phyloP scores from a whole-genome alignment of 2,329 filamentous ascomycete species.

The Daldinia sp. region DNA sequence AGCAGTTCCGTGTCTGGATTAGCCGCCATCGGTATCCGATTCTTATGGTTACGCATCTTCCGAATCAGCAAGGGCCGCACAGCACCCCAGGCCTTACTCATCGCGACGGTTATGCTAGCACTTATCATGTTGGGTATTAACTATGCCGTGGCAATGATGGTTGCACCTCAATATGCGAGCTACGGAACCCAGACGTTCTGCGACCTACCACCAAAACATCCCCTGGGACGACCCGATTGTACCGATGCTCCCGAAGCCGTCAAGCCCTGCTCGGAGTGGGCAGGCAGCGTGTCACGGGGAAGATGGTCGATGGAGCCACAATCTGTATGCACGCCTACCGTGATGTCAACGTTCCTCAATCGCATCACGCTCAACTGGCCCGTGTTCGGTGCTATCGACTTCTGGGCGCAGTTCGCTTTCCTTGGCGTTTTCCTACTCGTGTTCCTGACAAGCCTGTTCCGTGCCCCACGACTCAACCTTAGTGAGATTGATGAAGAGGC shows the following conservation, averaged over 20 bases:
- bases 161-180: conserved; percentile 94
- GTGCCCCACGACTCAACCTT: conserved; percentile 79
- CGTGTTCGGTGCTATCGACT: conserved; percentile 90
- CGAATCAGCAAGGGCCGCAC: conserved; percentile 89
- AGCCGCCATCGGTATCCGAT: conserved; percentile 87
- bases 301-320: conserved; percentile 61
- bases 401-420: conserved; percentile 97
- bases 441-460: conserved; percentile 80
- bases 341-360: conserved; percentile 93
- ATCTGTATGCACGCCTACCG: conserved; percentile 86
- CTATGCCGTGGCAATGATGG: conserved; percentile 89
- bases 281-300: conserved; percentile 42
- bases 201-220: conserved; percentile 69
- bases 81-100: conserved; percentile 87
- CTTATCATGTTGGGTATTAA: conserved; percentile 91
- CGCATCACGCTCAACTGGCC: conserved; percentile 93
- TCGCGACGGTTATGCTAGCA: conserved; percentile 89
- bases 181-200: conserved; percentile 97
- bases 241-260: conserved; percentile 74
- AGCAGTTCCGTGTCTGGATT: conserved; percentile 86
- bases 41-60: conserved; percentile 95
- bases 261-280: conserved; percentile 81
- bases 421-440: conserved; percentile 83
- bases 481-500: conserved; percentile 86
- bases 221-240: conserved; percentile 78